These are phyloP conservation scores for Penicillium chermesinum DNA, from an alignment of 495 filamentous ascomycete species.

Conservation along the genomic window DNA sequence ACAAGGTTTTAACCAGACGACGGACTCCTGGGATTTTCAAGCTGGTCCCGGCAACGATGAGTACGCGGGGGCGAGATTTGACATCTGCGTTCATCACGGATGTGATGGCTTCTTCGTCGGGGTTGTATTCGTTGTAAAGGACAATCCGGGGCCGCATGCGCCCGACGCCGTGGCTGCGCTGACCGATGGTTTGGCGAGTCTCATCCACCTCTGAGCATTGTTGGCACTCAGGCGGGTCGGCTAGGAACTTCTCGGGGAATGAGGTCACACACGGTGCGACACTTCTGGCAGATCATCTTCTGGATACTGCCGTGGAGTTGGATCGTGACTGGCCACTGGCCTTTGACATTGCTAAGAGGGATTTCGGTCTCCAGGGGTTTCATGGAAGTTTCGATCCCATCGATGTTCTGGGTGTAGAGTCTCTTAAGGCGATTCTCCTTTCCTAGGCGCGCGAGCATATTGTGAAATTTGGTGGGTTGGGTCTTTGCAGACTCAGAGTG, in stretches of 20 bases:
- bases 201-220: constrained; percentile 70
- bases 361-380: constrained; percentile 71
- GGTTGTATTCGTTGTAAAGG: constrained; percentile 94
- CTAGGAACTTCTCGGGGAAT: constrained; percentile 74
- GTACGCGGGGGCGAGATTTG: constrained; percentile 76
- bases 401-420: constrained; percentile 93
- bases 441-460: constrained; percentile 87
- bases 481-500: constrained; percentile 69
- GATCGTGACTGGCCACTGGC: constrained; percentile 86
- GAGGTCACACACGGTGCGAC: constrained; percentile 69
- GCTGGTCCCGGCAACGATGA: constrained; percentile 92
- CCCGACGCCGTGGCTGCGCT: constrained; percentile 91
- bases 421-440: constrained; percentile 84
- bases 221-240: constrained; percentile 74
- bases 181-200: constrained; percentile 72
- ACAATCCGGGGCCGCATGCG: constrained; percentile 88
- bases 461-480: constrained; percentile 84
- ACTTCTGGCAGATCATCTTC: constrained; percentile 96
- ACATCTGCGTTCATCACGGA: constrained; percentile 81
- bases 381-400: constrained; percentile 86
- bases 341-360: constrained; percentile 68
- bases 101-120: constrained; percentile 93
- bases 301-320: constrained; percentile 92
- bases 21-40: constrained; percentile 91
- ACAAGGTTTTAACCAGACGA: constrained; percentile 86